Percentiles rank a stretch among this genome's conserved stretches.
phyloP scores from a whole-genome alignment of 768 basidiomycete genomes.

The Trametes elegans region DNA sequence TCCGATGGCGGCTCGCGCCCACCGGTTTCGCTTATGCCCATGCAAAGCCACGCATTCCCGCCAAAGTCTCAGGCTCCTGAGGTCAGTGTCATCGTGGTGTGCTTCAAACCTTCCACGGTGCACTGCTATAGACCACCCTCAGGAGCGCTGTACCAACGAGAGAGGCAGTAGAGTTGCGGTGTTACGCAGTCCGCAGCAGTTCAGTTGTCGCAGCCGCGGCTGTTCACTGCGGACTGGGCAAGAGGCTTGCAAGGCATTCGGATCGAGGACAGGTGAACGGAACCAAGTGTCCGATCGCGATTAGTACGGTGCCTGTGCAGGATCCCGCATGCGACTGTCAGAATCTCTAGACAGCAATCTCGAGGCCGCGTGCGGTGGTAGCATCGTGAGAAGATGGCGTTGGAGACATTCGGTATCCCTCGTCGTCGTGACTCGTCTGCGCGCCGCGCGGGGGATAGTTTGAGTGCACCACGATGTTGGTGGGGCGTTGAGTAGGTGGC shows the following conservation, averaged over 20 bases:
- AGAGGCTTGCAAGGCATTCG: not conserved
- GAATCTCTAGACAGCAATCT: not conserved
- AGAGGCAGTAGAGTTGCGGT: not conserved
- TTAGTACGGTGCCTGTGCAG: not conserved
- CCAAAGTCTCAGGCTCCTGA: too few species aligned
- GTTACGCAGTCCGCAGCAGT: not conserved
- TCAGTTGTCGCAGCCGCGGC: not conserved
- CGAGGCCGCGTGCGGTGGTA: not conserved
- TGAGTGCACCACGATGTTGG: not conserved
- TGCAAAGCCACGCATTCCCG: too few species aligned
- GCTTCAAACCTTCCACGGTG: too few species aligned
- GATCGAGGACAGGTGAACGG: not conserved
- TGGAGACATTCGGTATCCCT: not conserved
- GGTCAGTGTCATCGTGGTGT: too few species aligned
- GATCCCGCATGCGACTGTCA: not conserved
- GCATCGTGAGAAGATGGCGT: too few species aligned
- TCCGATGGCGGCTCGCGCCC: too few species aligned
- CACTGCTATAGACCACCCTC: too few species aligned
- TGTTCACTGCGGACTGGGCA: too few species aligned
- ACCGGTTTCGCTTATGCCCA: too few species aligned
- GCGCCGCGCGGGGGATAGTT: not conserved
- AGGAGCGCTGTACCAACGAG: not conserved
- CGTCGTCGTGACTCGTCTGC: not conserved
- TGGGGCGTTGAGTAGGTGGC: conserved; percentile 19
- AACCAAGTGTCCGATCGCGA: not conserved